Base-by-base conservation (phyloP, 345 rosid genomes). In the Sonneratia alba region DNA sequence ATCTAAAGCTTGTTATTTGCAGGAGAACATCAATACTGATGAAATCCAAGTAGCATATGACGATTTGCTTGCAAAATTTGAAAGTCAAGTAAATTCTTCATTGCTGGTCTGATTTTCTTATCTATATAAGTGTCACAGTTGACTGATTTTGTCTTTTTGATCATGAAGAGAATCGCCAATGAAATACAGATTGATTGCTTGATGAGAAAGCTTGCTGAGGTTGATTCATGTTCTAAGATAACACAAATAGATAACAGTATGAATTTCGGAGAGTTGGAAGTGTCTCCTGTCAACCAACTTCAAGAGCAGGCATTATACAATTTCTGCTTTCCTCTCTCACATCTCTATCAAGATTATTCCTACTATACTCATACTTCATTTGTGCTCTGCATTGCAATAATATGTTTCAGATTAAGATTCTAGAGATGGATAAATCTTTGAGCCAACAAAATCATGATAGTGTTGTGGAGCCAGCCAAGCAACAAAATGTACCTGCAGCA, bases 261-360 rank as follows among this genome's bases (percentile, higher is more conserved):
- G 47, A 76, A 83, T 74, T 68, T 71, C 70, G 79, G 84, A 78
- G 96, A 87, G 81, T 84, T 82, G 8, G 96, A 91, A 78, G 82
- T 84, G 77, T 84, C 84, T 75, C 77, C 80, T 82, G 87, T 88
- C 80, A 87, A 88, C 80, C 92, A 87, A 84, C 97, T 93, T 66
- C 89, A 91, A 79, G 96, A 89, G 84, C 90, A 91, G 97, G 98
- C 91, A 70, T 70, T 55, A 72, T 69, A 78, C 66, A 38, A 51
- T 74, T 74, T 71, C 18, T 62, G 21, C 27, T 27, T 66, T 66
- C 51, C 64, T 43, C 34, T 18, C 24, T 42, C 21, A 68, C 36
- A 1, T 42, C 36, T 67, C 45, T 43, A 16, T 19, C 22, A 27
- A 48, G 6, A 43, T n/a, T 10, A 8, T 19, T 48, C 3, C 32